phyloP scores from a whole-genome alignment of 768 basidiomycete species.

The Pholiota molesta region DNA sequence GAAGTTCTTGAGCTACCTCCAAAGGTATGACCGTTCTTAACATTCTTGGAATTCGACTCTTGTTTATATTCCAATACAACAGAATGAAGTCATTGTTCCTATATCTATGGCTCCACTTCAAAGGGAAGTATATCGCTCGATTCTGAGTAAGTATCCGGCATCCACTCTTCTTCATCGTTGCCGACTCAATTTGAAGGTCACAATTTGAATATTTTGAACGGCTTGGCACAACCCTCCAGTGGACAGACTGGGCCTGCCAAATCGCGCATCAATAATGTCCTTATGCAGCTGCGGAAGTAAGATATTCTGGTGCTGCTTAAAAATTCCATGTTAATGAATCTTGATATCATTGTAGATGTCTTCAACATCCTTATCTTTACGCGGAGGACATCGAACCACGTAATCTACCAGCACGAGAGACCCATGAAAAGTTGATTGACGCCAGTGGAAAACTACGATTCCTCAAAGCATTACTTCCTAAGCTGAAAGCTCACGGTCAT shows the following conservation, averaged over 20 bases:
- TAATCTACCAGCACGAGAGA: slow-evolving; percentile 55
- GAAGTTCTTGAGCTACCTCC: slow-evolving; percentile 92
- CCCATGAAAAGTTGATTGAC: slow-evolving; percentile 79
- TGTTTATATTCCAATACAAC: background rate
- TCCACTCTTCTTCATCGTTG: slow-evolving; percentile 7
- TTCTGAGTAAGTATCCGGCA: slow-evolving; percentile 59
- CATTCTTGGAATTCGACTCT: background rate
- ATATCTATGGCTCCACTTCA: slow-evolving; percentile 87
- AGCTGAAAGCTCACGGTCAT: slow-evolving; percentile 83
- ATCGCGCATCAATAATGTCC: slow-evolving; percentile 73
- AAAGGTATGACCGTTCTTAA: slow-evolving; percentile 56
- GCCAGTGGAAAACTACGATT: slow-evolving; percentile 87
- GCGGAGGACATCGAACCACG: slow-evolving; percentile 78
- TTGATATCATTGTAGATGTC: slow-evolving; percentile 51
- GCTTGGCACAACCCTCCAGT: slow-evolving; percentile 50
- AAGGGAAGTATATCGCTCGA: slow-evolving; percentile 84
- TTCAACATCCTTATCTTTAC: slow-evolving; percentile 92
- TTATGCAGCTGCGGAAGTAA: slow-evolving; percentile 89
- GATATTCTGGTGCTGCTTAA: slow-evolving; percentile 23
- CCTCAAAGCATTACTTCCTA: slow-evolving; percentile 77
- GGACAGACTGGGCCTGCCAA: slow-evolving; percentile 41
- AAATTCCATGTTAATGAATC: background rate
- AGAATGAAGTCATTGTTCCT: slow-evolving; percentile 93
- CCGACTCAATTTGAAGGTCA: slow-evolving; percentile 49
- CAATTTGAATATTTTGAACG: slow-evolving; percentile 68